phyloP scores from a whole-genome alignment of 768 basidiomycete genomes.

The Tulasnella sp. region DNA sequence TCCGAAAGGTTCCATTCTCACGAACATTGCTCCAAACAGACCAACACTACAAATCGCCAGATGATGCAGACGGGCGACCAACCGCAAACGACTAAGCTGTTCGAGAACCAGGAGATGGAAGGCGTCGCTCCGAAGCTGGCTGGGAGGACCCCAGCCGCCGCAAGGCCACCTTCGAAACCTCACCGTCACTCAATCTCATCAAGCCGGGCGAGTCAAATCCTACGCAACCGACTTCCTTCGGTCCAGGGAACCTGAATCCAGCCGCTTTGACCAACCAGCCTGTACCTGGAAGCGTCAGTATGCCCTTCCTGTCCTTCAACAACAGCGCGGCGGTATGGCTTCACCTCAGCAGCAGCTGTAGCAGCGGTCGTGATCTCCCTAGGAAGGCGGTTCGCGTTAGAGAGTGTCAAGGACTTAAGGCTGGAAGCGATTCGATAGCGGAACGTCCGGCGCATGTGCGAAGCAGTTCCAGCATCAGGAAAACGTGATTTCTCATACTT shows the following conservation, averaged over 20 bases:
- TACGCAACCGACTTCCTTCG: background rate
- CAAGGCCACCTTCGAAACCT: slow-evolving; percentile 13
- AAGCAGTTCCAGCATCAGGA: too few species aligned
- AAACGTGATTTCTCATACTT: too few species aligned
- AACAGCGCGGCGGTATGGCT: background rate
- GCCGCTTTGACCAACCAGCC: slow-evolving; percentile 3
- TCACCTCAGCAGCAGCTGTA: background rate
- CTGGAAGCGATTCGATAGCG: too few species aligned
- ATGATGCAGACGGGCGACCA: too few species aligned
- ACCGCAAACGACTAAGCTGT: background rate
- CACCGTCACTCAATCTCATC: slow-evolving; percentile 22
- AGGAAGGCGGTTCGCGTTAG: too few species aligned
- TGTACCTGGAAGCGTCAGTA: background rate
- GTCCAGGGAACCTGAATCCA: background rate
- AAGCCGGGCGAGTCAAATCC: slow-evolving; percentile 7
- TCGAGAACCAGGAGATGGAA: background rate
- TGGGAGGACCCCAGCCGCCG: background rate
- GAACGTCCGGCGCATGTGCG: too few species aligned
- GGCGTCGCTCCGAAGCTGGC: background rate
- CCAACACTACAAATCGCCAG: too few species aligned
- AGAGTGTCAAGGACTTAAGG: too few species aligned
- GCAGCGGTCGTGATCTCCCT: too few species aligned
- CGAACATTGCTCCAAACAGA: too few species aligned
- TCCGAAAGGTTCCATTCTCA: too few species aligned
- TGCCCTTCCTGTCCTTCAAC: background rate